Evolutionary conservation across 129 eudicot species (phyloP).

Genomic region (Heracleum sosnowskyi): DNA sequence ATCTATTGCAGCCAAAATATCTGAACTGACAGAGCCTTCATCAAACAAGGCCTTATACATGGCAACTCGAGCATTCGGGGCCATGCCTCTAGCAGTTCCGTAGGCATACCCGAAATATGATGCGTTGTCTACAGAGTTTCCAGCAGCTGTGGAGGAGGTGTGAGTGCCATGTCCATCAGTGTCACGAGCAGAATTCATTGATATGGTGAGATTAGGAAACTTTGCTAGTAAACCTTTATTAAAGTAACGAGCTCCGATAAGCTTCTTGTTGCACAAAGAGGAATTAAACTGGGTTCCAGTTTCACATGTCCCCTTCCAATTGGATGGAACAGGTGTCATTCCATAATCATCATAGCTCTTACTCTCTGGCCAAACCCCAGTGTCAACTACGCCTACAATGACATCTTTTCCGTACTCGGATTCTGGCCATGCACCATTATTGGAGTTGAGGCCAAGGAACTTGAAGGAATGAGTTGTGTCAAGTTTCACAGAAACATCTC

Average conservation of each 20-base stretch:
- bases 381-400: slow-evolving; percentile 69
- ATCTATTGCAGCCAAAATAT: slow-evolving; percentile 73
- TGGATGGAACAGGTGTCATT: slow-evolving; percentile 42
- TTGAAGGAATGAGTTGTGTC: slow-evolving; percentile 64
- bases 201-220: slow-evolving; percentile 34
- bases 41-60: slow-evolving; percentile 71
- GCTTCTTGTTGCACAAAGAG: slow-evolving; percentile 64
- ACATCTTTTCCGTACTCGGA: slow-evolving; percentile 46
- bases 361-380: slow-evolving; percentile 83
- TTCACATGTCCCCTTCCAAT: slow-evolving; percentile 77
- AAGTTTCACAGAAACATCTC: slow-evolving; percentile 31
- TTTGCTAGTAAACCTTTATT: slow-evolving; percentile 54
- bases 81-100: slow-evolving; percentile 54
- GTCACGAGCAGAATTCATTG: slow-evolving; percentile 67
- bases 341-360: slow-evolving; percentile 53
- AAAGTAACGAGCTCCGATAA: slow-evolving; percentile 70
- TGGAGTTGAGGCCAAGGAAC: slow-evolving; percentile 55
- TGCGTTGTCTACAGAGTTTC: slow-evolving; percentile 39
- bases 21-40: slow-evolving; percentile 45
- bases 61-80: slow-evolving; percentile 67
- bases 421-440: slow-evolving; percentile 56
- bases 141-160: slow-evolving; percentile 81
- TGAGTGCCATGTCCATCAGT: slow-evolving; percentile 80
- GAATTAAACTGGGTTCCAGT: slow-evolving; percentile 47
- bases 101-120: slow-evolving; percentile 63